Conservation (phyloP, 352 stramenopile genomes). For the Aphanomyces euteiches region DNA sequence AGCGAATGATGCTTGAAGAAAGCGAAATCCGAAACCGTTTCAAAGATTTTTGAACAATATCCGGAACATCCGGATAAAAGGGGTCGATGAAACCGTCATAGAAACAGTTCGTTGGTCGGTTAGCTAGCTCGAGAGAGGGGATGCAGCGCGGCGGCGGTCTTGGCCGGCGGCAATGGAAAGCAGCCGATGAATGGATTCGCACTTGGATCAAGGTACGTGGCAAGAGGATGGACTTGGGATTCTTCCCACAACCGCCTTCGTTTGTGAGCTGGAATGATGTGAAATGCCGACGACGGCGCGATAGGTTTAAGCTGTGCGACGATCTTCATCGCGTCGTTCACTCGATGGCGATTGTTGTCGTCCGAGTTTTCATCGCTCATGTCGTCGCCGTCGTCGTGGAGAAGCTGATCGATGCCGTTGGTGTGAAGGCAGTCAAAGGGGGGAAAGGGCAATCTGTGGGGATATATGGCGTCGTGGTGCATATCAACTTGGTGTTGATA, state of each 20-base stretch:
- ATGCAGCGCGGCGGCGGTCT: too few relatives aligned
- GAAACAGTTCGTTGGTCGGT: too few relatives aligned
- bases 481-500: neutral
- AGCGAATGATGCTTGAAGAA: constrained; percentile 7
- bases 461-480: constrained; percentile 9
- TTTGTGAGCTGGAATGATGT: neutral
- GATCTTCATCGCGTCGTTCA: constrained; percentile 1
- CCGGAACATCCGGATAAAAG: constrained; percentile 18
- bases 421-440: neutral
- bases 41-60: constrained; percentile 16
- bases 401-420: neutral
- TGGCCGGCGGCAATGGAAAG: too few relatives aligned
- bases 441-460: neutral
- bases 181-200: too few relatives aligned
- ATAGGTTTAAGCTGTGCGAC: constrained; percentile 2
- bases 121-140: too few relatives aligned
- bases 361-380: neutral
- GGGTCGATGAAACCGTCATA: neutral
- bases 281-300: constrained; percentile 5
- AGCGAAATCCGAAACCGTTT: constrained; percentile 17
- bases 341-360: neutral
- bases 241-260: neutral
- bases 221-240: too few relatives aligned
- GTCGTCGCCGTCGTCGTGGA: constrained; percentile 10
- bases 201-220: too few relatives aligned